Evolutionary conservation across 139 green algal species (phyloP), one percentile per base, ranked within the genome.

Genomic region (Haematococcus sp.): DNA sequence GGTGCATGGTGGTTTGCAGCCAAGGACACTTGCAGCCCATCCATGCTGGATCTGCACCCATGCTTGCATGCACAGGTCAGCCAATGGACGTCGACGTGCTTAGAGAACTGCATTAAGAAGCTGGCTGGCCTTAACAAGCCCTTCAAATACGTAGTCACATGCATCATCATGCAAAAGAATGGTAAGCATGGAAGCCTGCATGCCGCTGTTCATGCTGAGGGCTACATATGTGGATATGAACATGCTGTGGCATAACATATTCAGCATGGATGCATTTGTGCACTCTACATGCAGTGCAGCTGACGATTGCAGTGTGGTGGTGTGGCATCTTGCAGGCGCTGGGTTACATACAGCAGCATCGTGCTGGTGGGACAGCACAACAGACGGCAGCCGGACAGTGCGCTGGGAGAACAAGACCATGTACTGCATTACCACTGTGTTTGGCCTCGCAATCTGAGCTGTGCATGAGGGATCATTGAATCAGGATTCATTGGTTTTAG

Each of bases 341-440:
- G 88, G 88, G 15, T 68, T 94, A 22, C 87, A 92, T 28, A 94
- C 89, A 23, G 89, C 85, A 15, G 86, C 86, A 19, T 92, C 87
- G 0, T 92, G 87, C 64, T 94, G 76, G 69, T 94, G 87, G 87
- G 89, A 94, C 71, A 89, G 78, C 65, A 78, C 79, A 0, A 91
- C 86, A 54, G 87, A 94, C 59, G 85, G 90, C n/a, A 93, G 85
- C 80, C 75, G 88, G 2, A 95, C 91, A 51, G 87, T 95, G 33
- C 76, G 84, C 2, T 95, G 90, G 91, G 91, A 95, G 81, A 94
- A 93, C 81, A 94, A 94, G 66, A 86, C 81, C n/a, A 89, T 95
- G 83, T 95, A 93, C 74, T 93, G 87, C 82, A 92, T 95, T 27
- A 84, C 76, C 49, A 94, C 91, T 23, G 91, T 94, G 1, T 95